Base-by-base conservation (phyloP, 2,329 filamentous ascomycete genomes). In the Cladosporium sp. region DNA sequence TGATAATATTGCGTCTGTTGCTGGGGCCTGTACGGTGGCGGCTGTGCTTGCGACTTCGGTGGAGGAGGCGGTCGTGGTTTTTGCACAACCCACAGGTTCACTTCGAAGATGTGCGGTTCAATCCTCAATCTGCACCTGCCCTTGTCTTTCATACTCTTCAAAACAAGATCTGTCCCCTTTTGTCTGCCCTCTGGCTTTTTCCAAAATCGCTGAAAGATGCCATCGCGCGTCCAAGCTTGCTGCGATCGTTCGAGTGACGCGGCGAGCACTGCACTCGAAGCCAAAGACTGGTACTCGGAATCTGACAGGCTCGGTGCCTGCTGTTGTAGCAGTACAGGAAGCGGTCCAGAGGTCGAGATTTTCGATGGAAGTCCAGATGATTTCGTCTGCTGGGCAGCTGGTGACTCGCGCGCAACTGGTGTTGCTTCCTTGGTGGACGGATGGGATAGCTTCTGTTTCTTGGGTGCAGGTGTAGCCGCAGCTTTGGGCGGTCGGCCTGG, bases 41-140 rank as follows among this genome's bases (percentile, higher is more conserved):
- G 55, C 58, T 60, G 59, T 14, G 39, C 40, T 19, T 55, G 40
- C 9, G 51, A 37, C 56, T 65, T 64, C 20, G 60, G 62, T 11
- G 59, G 73, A 38, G 76, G 73, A 51, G 76, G 72, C 7, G 76
- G 78, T 63, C 83, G 84, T 7, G 82, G 78, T 55, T 88, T 86
- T 68, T 89, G 88, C 60, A 91, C 85, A 19, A 83, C 82, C 69
- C 82, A 92, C 78, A 92, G 84, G 49, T 83, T 87, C 15, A 88
- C 89, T 64, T 92, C 88, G 65, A 94, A 84, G 43, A 89, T 83
- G 69, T 94, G 89, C 45, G 90, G 90, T 72, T 92, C 90, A 60
- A 92, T 85, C 20, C 85, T 88, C 62, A 95, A 85, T 36, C 86
- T 86, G 62, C 89, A 86, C 65, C 83, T 83, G 65, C 90, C 90